Evolutionary conservation across 2,329 filamentous ascomycete species (phyloP).

Genomic region (Fusarium nanum): DNA sequence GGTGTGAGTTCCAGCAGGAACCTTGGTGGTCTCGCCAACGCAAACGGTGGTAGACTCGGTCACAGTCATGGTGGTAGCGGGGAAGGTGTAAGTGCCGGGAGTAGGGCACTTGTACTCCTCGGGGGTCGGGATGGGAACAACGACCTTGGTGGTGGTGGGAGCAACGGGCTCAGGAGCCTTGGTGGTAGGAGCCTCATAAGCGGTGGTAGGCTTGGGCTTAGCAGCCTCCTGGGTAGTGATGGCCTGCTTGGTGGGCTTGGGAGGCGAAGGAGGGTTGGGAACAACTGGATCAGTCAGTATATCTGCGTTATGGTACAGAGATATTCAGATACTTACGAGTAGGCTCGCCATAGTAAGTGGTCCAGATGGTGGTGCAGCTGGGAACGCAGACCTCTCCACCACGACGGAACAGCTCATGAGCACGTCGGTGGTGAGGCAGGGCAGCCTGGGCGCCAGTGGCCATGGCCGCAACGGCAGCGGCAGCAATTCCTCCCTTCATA

Average conservation of each 20-base stretch:
- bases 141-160: constrained; percentile 53
- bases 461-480: constrained; percentile 72
- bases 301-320: not conserved
- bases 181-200: constrained; percentile 21
- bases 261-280: constrained; percentile 51
- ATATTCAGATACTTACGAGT: constrained; percentile 65
- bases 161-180: constrained; percentile 29
- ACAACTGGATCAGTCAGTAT: constrained; percentile 53
- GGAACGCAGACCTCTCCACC: constrained; percentile 62
- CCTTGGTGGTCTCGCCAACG: constrained; percentile 69
- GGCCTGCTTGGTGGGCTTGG: constrained; percentile 36
- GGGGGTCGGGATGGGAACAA: constrained; percentile 64
- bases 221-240: constrained; percentile 27
- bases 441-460: constrained; percentile 66
- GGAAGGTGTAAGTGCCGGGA: constrained; percentile 80
- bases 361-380: constrained; percentile 79
- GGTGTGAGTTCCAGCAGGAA: constrained; percentile 74
- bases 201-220: constrained; percentile 26
- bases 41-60: constrained; percentile 75
- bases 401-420: constrained; percentile 70
- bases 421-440: constrained; percentile 70
- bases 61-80: constrained; percentile 76
- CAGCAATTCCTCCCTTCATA: constrained; percentile 80
- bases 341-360: constrained; percentile 74
- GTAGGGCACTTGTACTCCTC: constrained; percentile 67